phyloP scores from a whole-genome alignment of 805 yeast genomes.

The Monosporozyma solicola region DNA sequence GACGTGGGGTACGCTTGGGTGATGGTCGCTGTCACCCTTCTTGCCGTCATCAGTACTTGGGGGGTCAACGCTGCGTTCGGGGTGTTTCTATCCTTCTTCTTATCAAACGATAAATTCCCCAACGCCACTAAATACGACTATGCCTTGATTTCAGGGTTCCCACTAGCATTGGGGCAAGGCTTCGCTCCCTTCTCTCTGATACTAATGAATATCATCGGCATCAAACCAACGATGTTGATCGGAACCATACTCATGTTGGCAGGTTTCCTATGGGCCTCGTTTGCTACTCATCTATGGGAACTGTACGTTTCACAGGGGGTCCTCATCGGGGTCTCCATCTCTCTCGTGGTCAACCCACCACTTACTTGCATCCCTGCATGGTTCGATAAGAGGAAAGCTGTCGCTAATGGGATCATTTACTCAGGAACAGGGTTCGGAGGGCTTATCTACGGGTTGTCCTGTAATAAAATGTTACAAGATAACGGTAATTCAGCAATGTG shows the following conservation, averaged over 20 bases:
- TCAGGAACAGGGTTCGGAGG: conserved; percentile 49
- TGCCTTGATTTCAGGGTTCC: conserved; percentile 63
- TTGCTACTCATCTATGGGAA: conserved; percentile 52
- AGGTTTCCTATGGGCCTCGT: conserved; percentile 53
- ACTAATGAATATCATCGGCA: conserved; percentile 41
- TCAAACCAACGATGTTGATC: conserved; percentile 36
- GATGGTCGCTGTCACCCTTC: conserved; percentile 40
- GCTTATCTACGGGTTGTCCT: conserved; percentile 33
- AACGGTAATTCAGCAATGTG: conserved; percentile 41
- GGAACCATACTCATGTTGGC: conserved; percentile 48
- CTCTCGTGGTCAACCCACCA: conserved; percentile 49
- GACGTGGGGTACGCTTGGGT: conserved; percentile 71
- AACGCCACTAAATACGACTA: conserved; percentile 52
- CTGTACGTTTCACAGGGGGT: conserved; percentile 60
- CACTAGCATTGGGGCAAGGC: conserved; percentile 46
- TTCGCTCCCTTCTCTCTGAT: conserved; percentile 51
- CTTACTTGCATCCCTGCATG: conserved; percentile 58
- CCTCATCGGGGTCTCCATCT: conserved; percentile 42
- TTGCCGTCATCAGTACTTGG: conserved; percentile 56
- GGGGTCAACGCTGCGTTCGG: conserved; percentile 63
- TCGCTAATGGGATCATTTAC: conserved; percentile 42
- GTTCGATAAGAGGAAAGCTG: conserved; percentile 53
- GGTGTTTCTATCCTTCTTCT: conserved; percentile 49
- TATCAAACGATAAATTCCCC: conserved; percentile 40
- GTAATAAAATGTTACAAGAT: conserved; percentile 33